Evolutionary conservation across 192 early-diverging fungal genomes (phyloP).

Genomic region (Chytriomyces sp.): DNA sequence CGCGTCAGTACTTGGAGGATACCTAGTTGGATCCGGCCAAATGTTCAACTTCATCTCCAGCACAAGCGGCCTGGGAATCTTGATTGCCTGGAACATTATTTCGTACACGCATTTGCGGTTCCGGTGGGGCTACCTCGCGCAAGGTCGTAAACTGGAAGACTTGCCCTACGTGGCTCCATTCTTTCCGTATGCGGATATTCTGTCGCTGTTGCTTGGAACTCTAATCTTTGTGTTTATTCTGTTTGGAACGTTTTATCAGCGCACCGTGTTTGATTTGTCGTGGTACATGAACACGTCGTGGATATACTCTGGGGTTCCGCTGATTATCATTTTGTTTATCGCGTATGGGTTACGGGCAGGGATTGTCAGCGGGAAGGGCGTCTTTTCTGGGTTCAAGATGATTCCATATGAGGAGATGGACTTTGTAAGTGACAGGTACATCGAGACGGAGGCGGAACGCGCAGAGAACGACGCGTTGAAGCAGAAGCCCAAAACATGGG

Average conservation of each 20-base stretch:
- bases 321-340: conserved; percentile 5
- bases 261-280: not conserved
- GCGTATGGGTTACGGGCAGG: not conserved
- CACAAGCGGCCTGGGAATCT: conserved; percentile 21
- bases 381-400: not conserved
- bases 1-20: conserved; percentile 56
- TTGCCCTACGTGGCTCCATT: conserved; percentile 24
- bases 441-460: conserved; percentile 1
- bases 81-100: conserved; percentile 22
- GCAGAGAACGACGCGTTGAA: conserved; percentile 1
- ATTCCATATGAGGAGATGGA: conserved; percentile 15
- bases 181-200: conserved; percentile 7
- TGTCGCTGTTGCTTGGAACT: not conserved
- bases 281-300: conserved; percentile 8
- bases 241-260: conserved; percentile 8
- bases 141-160: conserved; percentile 1
- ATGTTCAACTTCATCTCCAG: conserved; percentile 37
- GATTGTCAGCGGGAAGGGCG: not conserved
- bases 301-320: conserved; percentile 12
- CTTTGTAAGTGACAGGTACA: conserved; percentile 12
- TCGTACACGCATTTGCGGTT: conserved; percentile 22
- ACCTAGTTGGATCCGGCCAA: not conserved
- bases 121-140: not conserved
- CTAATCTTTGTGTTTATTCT: conserved; percentile 6
- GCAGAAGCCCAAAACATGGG: not conserved